Evolutionary conservation across 2,329 filamentous ascomycete genomes (phyloP).

Genomic region (Verticillium klebahnii): DNA sequence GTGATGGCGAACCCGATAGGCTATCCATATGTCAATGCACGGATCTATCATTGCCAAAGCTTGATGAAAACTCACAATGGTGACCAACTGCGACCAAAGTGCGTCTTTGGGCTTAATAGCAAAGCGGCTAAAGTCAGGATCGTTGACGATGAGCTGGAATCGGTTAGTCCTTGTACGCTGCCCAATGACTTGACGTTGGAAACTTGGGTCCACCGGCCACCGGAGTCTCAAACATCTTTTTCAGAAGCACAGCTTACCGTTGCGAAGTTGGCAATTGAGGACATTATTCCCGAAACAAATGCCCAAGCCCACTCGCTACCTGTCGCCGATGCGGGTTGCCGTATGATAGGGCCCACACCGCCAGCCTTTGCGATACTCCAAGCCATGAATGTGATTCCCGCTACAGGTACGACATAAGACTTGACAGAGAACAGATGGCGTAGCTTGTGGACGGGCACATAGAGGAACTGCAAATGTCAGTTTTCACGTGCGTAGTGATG

Average conservation of each 20-base stretch:
- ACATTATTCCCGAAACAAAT: slow-evolving; percentile 83
- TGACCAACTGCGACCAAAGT: slow-evolving; percentile 73
- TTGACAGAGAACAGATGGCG: slow-evolving; percentile 69
- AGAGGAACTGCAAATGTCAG: slow-evolving; percentile 61
- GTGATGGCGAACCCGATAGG: slow-evolving; percentile 71
- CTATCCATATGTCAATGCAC: not conserved
- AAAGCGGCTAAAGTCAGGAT: slow-evolving; percentile 83
- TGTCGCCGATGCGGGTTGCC: slow-evolving; percentile 56
- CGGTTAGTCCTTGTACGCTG: no score
- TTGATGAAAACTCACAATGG: slow-evolving; percentile 37
- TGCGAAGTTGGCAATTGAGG: slow-evolving; percentile 84
- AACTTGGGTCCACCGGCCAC: no score
- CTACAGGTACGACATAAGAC: slow-evolving; percentile 74
- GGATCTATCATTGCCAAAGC: not conserved
- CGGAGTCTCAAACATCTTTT: no score
- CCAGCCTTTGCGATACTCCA: slow-evolving; percentile 65
- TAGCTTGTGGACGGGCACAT: slow-evolving; percentile 59
- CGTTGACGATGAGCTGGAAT: slow-evolving; percentile 63
- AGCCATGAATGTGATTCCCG: slow-evolving; percentile 81
- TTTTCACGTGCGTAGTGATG: no score
- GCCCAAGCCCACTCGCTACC: slow-evolving; percentile 75
- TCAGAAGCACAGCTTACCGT: slow-evolving; percentile 32
- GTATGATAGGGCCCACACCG: slow-evolving; percentile 66
- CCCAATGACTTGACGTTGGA: no score
- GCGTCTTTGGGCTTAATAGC: slow-evolving; percentile 71